Evolutionary conservation across 1,139 yeast species (phyloP).

Genomic region (Lodderomyces jiufengensis): DNA sequence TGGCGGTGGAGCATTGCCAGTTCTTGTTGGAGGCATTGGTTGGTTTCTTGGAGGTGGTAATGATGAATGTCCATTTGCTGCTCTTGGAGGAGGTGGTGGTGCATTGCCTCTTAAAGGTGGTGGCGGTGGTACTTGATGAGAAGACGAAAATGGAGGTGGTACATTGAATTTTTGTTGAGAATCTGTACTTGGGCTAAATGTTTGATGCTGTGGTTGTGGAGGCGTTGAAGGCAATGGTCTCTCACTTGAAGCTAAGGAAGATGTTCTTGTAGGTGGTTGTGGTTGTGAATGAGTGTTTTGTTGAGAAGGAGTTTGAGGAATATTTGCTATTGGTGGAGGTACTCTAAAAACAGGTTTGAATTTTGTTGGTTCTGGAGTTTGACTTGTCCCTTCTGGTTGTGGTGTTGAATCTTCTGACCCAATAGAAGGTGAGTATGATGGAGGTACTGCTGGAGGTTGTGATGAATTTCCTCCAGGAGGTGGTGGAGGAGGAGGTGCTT

Average conservation of each 20-base stretch:
- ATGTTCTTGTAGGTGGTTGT: conserved; percentile 8
- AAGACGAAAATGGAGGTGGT: conserved; percentile 3
- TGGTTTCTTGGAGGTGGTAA: conserved; percentile 9
- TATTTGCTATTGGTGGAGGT: conserved; percentile 24
- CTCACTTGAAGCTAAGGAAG: background rate
- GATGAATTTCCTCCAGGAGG: conserved; percentile 21
- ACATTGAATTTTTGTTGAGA: conserved; percentile 1
- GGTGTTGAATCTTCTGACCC: background rate
- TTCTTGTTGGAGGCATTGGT: conserved; percentile 12
- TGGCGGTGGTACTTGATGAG: conserved; percentile 9
- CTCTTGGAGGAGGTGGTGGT: conserved; percentile 18
- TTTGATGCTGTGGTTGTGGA: conserved; percentile 7
- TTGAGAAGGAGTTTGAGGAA: conserved; percentile 28
- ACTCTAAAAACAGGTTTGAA: conserved; percentile 22
- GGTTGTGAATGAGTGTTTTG: conserved; percentile 13
- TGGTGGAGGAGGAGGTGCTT: conserved; percentile 49
- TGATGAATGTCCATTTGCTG: conserved; percentile 6
- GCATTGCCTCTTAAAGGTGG: conserved; percentile 12
- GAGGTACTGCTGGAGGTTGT: conserved; percentile 4
- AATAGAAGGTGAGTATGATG: background rate
- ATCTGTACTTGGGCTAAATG: background rate
- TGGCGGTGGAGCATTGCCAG: conserved; percentile 16
- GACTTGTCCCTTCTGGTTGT: background rate
- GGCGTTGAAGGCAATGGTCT: conserved; percentile 5
- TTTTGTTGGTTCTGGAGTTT: conserved; percentile 3